Conservation (phyloP, 768 basidiomycete species). For the Lentinula aciculospora region DNA sequence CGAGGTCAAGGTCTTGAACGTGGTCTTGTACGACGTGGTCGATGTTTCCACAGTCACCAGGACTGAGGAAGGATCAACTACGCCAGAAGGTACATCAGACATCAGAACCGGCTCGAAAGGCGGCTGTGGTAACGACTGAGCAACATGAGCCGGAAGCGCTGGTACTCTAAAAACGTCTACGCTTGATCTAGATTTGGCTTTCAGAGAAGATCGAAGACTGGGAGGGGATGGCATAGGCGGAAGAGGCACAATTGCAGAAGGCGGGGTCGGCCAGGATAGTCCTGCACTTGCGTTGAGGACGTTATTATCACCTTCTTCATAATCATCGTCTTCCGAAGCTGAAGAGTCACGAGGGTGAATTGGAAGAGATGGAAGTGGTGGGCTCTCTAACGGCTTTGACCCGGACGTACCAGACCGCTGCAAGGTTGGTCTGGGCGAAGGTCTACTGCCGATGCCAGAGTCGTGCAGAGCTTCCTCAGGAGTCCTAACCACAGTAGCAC, state of each 20-base stretch:
- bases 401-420: background rate
- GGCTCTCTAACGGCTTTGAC: conserved; percentile 24
- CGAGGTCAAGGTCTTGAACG: conserved; percentile 59
- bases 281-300: background rate
- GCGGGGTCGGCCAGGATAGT: background rate
- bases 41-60: conserved; percentile 74
- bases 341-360: conserved; percentile 1
- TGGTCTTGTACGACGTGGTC: conserved; percentile 60
- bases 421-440: conserved; percentile 7
- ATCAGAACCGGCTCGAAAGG: conserved; percentile 66
- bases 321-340: conserved; percentile 27
- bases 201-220: conserved; percentile 33
- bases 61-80: conserved; percentile 51
- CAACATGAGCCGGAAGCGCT: conserved; percentile 39
- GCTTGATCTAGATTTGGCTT: conserved; percentile 25
- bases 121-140: conserved; percentile 37
- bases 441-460: conserved; percentile 21
- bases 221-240: conserved; percentile 21
- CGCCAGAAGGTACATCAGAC: conserved; percentile 43
- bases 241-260: background rate
- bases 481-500: conserved; percentile 72
- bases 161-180: conserved; percentile 42
- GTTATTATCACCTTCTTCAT: conserved; percentile 5
- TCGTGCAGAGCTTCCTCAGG: conserved; percentile 71
- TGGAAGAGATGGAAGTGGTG: conserved; percentile 54